A percentile compares a stretch with the other conserved stretches of the same genome.
Conservation (phyloP, 345 rosid genomes). For the Eucalyptus grandis region DNA sequence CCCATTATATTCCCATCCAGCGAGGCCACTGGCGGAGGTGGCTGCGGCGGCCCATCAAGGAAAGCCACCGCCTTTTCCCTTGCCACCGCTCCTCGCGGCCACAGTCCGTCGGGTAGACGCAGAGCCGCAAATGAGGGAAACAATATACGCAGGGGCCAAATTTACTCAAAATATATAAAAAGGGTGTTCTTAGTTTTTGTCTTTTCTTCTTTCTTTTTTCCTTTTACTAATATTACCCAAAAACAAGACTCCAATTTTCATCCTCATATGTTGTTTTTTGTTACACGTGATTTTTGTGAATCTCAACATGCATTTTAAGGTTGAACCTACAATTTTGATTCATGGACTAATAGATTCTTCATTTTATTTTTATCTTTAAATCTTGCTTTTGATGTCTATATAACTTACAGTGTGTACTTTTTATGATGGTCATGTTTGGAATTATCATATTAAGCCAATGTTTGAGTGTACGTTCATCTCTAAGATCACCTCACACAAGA, state of each 20-base stretch:
- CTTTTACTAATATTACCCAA: not conserved
- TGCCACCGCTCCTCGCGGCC: conserved; percentile 5
- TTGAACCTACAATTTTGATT: not conserved
- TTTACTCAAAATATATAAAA: not conserved
- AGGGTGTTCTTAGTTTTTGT: not conserved
- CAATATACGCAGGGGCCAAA: not conserved
- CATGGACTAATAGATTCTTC: fast-evolving
- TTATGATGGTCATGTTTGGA: no score
- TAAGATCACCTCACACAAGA: no score
- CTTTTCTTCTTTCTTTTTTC: not conserved
- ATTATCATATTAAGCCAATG: no score
- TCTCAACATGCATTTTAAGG: not conserved
- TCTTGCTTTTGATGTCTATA: no score
- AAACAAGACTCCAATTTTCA: no score
- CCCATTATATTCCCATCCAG: conserved; percentile 4
- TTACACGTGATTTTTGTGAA: not conserved
- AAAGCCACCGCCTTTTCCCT: conserved; percentile 54
- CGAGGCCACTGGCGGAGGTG: not conserved
- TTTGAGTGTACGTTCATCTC: no score
- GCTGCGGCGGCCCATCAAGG: conserved; percentile 11
- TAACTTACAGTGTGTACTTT: no score
- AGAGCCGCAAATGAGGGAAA: not conserved
- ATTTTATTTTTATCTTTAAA: no score
- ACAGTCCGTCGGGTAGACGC: not conserved
- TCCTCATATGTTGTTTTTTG: no score